These are phyloP conservation scores for Podosphaera xanthii DNA, from an alignment of 2,329 filamentous ascomycete species.

Conservation along the genomic window DNA sequence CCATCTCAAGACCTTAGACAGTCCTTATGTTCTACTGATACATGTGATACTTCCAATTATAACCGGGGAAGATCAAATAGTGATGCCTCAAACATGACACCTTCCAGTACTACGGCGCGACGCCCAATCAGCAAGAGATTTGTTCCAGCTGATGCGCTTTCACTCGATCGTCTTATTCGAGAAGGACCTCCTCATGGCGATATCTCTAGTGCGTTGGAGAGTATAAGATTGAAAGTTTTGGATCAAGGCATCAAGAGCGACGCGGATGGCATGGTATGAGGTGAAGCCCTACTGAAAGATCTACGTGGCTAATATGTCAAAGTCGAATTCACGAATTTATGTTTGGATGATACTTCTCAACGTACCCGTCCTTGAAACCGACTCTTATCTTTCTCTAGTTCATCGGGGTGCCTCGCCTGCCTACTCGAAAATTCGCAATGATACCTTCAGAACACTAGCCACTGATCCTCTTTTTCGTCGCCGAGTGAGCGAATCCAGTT, in stretches of 20 bases:
- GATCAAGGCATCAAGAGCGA: constrained; percentile 57
- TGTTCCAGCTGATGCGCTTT: constrained; percentile 30
- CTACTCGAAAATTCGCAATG: constrained; percentile 94
- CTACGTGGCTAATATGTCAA: not conserved
- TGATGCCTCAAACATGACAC: constrained; percentile 31
- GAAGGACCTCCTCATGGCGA: constrained; percentile 59
- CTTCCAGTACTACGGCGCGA: constrained; percentile 18
- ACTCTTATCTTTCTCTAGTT: constrained; percentile 72
- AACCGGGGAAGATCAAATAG: constrained; percentile 48
- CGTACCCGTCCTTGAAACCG: constrained; percentile 61
- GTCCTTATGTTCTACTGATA: constrained; percentile 8
- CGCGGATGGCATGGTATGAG: constrained; percentile 54
- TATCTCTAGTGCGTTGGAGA: constrained; percentile 40
- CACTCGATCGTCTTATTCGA: constrained; percentile 53
- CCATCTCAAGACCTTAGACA: constrained; percentile 21
- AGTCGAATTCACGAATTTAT: constrained; percentile 88
- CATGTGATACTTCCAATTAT: constrained; percentile 9
- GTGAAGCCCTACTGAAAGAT: constrained; percentile 3
- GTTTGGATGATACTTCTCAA: constrained; percentile 89
- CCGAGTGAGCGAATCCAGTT: constrained; percentile 80
- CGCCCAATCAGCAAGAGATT: constrained; percentile 25
- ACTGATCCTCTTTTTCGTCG: constrained; percentile 94
- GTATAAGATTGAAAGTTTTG: constrained; percentile 48
- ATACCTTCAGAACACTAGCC: constrained; percentile 88
- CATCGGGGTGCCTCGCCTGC: constrained; percentile 84